These are phyloP conservation scores for Calonectria ilicicola DNA, from an alignment of 2,329 filamentous ascomycete species.

Conservation along the genomic window DNA sequence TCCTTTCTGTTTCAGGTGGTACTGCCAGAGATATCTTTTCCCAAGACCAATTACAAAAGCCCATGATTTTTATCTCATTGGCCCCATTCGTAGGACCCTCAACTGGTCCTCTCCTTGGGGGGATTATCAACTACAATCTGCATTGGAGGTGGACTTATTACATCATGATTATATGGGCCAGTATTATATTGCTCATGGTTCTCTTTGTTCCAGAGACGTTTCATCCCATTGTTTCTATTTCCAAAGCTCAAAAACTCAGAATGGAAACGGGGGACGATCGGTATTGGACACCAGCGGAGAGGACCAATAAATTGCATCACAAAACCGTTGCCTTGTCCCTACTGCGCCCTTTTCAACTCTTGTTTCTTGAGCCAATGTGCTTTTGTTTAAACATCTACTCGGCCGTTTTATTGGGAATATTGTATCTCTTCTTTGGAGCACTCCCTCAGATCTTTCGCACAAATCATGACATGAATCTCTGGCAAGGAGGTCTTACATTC, in stretches of 20 bases:
- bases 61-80: conserved; percentile 35
- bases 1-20: conserved; percentile 34
- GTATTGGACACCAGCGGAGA: conserved; percentile 24
- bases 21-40: conserved; percentile 34
- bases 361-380: conserved; percentile 84
- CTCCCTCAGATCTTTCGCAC: conserved; percentile 82
- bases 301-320: not conserved
- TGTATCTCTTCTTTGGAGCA: conserved; percentile 89
- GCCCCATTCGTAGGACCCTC: conserved; percentile 34
- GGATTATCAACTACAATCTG: conserved; percentile 32
- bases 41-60: conserved; percentile 29
- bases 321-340: conserved; percentile 52
- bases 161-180: conserved; percentile 34
- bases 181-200: conserved; percentile 23
- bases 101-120: conserved; percentile 31
- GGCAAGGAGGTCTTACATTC: conserved; percentile 54
- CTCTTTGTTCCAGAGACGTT: conserved; percentile 35
- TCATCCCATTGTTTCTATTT: conserved; percentile 28
- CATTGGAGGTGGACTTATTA: conserved; percentile 40
- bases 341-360: conserved; percentile 77
- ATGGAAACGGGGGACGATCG: conserved; percentile 23
- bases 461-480: conserved; percentile 79
- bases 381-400: conserved; percentile 82
- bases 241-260: conserved; percentile 28
- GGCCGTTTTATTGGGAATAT: conserved; percentile 81